Evolutionary conservation across 2,329 filamentous ascomycete species (phyloP).

Genomic region (Esteya vermicola): DNA sequence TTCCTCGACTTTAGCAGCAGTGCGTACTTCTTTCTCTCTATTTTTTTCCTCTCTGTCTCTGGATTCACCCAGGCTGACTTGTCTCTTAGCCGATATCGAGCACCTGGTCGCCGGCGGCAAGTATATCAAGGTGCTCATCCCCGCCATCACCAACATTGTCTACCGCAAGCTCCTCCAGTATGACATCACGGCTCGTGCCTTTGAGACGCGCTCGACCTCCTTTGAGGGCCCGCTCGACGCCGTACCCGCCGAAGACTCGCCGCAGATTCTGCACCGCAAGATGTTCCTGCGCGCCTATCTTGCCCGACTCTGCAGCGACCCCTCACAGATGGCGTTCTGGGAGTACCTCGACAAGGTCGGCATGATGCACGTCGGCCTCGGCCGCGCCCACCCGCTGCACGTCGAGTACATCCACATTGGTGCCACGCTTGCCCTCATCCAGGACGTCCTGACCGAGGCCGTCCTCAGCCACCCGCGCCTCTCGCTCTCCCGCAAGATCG

Average conservation of each 20-base stretch:
- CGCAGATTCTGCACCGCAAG: constrained; percentile 64
- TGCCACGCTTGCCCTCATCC: constrained; percentile 57
- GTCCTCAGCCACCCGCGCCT: constrained; percentile 59
- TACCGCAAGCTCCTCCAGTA: constrained; percentile 70
- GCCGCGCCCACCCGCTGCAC: constrained; percentile 56
- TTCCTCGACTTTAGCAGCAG: constrained; percentile 63
- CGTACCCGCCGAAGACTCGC: constrained; percentile 50
- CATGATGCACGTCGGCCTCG: constrained; percentile 71
- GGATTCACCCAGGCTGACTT: too few relatives aligned
- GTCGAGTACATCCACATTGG: constrained; percentile 73
- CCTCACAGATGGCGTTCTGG: constrained; percentile 65
- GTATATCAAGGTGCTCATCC: constrained; percentile 71
- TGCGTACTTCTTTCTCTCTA: constrained; percentile 22
- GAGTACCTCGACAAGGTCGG: constrained; percentile 74
- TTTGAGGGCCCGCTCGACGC: constrained; percentile 55
- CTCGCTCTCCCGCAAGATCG: constrained; percentile 52
- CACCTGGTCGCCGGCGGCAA: constrained; percentile 55
- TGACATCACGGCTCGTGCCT: constrained; percentile 69
- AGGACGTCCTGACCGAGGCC: constrained; percentile 64
- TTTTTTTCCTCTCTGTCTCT: background rate
- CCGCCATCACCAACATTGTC: constrained; percentile 70
- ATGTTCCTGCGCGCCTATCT: constrained; percentile 67
- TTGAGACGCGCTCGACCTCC: constrained; percentile 47
- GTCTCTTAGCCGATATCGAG: constrained; percentile 49
- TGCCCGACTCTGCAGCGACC: constrained; percentile 60